phyloP scores from a whole-genome alignment of 176 grass and related monocot genomes.

The Calamus simplicifolius region DNA sequence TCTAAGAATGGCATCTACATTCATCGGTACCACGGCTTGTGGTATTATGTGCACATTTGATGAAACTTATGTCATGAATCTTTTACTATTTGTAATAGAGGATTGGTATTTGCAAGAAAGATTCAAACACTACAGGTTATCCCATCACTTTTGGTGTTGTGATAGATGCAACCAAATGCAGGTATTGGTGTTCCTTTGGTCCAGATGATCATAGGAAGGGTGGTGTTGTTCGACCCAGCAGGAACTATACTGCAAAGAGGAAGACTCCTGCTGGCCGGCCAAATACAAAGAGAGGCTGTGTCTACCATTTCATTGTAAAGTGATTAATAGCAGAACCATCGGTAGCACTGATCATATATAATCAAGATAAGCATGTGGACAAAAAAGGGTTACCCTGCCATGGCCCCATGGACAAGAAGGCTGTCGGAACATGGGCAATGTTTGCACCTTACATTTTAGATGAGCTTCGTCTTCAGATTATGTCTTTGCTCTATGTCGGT shows the following conservation, averaged over 20 bases:
- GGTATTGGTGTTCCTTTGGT: slow-evolving; percentile 99
- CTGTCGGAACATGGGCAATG: slow-evolving; percentile 81
- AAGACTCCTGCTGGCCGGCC: slow-evolving; percentile 89
- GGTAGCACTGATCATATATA: slow-evolving; percentile 94
- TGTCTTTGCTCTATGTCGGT: slow-evolving; percentile 84
- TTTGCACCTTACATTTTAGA: slow-evolving; percentile 94
- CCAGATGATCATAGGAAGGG: slow-evolving; percentile 90
- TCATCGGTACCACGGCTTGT: no score
- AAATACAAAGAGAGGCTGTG: slow-evolving; percentile 95
- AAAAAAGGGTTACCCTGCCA: slow-evolving; percentile 84
- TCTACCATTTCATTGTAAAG: slow-evolving; percentile 99
- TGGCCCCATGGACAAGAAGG: slow-evolving; percentile 80
- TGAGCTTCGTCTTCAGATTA: slow-evolving; percentile 73
- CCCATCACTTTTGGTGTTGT: no score
- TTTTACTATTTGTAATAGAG: no score
- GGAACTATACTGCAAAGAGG: slow-evolving; percentile 49
- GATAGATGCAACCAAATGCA: slow-evolving; percentile 24
- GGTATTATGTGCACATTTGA: no score
- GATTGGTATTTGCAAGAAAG: no score
- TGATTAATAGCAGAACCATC: slow-evolving; percentile 85
- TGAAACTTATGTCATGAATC: no score
- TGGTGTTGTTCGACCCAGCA: slow-evolving; percentile 62
- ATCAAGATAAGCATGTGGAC: slow-evolving; percentile 92
- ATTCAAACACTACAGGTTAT: no score
- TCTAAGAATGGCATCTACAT: no score